Evolutionary conservation across 176 grass and related monocot genomes (phyloP), one percentile per base, ranked within the genome.

Genomic region (Carex kokanica): DNA sequence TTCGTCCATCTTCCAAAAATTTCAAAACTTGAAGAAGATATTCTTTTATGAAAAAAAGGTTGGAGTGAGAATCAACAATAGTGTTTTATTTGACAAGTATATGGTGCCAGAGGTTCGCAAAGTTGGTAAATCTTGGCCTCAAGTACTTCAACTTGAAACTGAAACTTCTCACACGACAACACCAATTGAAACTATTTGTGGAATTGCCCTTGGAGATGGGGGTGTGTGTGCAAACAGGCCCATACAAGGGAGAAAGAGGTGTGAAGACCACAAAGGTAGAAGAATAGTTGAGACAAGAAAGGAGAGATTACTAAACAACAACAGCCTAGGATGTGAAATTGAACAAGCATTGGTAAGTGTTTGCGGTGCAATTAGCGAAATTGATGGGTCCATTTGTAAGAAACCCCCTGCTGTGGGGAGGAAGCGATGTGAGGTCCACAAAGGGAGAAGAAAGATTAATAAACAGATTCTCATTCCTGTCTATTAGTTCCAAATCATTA

Each of bases 241-340:
- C 36, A 20, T 91, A 27, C 62, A 81, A 85, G 95, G 90, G 81
- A 97, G 87, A 57, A 97, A 97, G 84, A 94, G 95, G 62, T 97
- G 95, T 63, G 91, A 88, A 59, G 73, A 94, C 45, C 95, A 97
- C 81, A 98, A 93, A 93, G 90, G 90, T 70, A 87, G 85, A 91
- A 93, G 88, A 79, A 60, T 83, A 72, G 15, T 77, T 14, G 36
- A 82, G 59, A 70, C 55, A 51, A 81, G n/a, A 63, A 69, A 29
- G 20, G 52, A 79, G n/a, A 38, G 20, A 40, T 58, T 67, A 21
- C 15, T 53, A 45, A 82, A 82, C 38, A 82, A 27, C 45, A 67
- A 82, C 77, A 36, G 15, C 4, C 8, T 17, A 61, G 6, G 32
- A 64, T 53, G 20, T 63, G 38, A 64, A 27, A 49, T 63, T 85